Evolutionary conservation across 139 green algal species (phyloP), one percentile per base, ranked within the genome.

Genomic region (Spirogloea muscicola): DNA sequence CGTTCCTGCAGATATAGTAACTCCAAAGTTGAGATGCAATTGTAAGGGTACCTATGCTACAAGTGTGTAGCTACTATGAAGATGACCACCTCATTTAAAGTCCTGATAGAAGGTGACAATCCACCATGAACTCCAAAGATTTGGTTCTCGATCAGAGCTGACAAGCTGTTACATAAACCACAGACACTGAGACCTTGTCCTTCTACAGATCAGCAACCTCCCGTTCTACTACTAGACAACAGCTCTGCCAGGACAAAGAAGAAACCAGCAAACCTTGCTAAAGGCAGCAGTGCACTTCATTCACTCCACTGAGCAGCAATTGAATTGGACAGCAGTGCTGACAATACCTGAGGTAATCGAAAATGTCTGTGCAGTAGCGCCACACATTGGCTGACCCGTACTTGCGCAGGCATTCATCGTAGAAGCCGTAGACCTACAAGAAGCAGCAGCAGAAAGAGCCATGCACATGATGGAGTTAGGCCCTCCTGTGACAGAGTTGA

Each of bases 331-430:
- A n/a, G n/a, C n/a, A n/a, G n/a, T n/a, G n/a, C n/a, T n/a, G n/a
- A n/a, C n/a, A n/a, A n/a, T 21, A 67, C 63, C 70, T 83, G 36
- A 98, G 77, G 82, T 98, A 98, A 87, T 99, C 95, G 86, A 98
- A 99, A 0, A 98, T 91, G 72, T 98, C 95, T 36, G 93, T 98
- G 89, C 94, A 99, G 65, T 96, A 97, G 2, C 91, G 85, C 94
- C 94, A 99, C 33, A 99, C 91, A 29, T 96, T 93, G 3, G 94
- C 89, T 65, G 89, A 95, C 67, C 94, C 94, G 37, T 79, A 98
- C 84, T 98, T 99, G 36, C 93, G 84, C 46, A 97, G 84, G 79
- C 95, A 98, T 86, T 98, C 95, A 65, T 98, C 94, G 72, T 99
- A 99, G 68, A 99, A 99, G 6, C 95, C 94, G 64, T 98, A 99